A percentile compares a stretch with the other conserved stretches of the same genome.
phyloP scores from a whole-genome alignment of 176 grass and related monocot species.

The Typha latifolia region DNA sequence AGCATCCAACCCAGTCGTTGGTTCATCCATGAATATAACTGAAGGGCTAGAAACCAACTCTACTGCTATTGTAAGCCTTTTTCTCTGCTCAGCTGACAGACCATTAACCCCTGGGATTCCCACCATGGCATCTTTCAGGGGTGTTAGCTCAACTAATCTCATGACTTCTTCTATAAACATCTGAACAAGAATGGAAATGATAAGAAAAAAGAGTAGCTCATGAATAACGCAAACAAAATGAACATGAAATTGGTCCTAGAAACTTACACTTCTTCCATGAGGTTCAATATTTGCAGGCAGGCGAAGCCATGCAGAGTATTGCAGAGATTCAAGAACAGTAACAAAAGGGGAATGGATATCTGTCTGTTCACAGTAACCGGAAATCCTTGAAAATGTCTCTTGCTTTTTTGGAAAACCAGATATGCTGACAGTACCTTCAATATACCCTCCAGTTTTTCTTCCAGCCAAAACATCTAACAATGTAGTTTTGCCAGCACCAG shows the following conservation, averaged over 20 bases:
- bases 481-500: conserved; percentile 95
- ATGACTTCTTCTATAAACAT: conserved; percentile 94
- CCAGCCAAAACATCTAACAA: conserved; percentile 84
- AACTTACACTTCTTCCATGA: conserved; percentile 63
- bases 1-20: conserved; percentile 81
- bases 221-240: neutral
- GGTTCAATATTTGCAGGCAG: conserved; percentile 66
- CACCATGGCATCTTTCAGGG: conserved; percentile 71
- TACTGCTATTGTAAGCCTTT: conserved; percentile 85
- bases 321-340: conserved; percentile 69
- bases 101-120: conserved; percentile 56
- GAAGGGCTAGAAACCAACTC: conserved; percentile 86
- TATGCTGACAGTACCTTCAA: conserved; percentile 68
- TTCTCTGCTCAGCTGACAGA: conserved; percentile 71
- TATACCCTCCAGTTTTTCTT: conserved; percentile 85
- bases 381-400: conserved; percentile 78
- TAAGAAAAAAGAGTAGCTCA: conserved; percentile 8
- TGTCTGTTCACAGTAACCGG: conserved; percentile 91
- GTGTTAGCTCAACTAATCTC: conserved; percentile 63
- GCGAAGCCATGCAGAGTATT: conserved; percentile 84
- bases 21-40: conserved; percentile 96
- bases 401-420: conserved; percentile 79
- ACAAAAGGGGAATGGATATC: conserved; percentile 83
- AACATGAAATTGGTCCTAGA: neutral
- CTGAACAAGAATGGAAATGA: conserved; percentile 33